phyloP scores from a whole-genome alignment of 768 basidiomycete genomes.

The Leccinum incarnatum region DNA sequence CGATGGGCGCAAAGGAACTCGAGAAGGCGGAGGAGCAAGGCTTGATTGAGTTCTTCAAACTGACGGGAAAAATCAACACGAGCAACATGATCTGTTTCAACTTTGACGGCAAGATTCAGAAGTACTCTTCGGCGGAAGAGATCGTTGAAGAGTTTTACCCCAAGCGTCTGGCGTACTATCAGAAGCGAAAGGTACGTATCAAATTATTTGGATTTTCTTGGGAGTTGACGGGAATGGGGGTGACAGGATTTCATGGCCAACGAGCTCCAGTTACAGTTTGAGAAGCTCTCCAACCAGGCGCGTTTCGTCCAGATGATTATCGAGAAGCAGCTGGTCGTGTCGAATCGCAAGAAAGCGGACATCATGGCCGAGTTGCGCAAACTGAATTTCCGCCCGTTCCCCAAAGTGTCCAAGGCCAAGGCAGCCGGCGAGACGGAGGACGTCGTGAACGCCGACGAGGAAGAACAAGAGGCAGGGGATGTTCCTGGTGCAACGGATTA shows the following conservation, averaged over 20 bases:
- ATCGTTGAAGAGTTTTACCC: conserved; percentile 94
- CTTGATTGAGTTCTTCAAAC: conserved; percentile 87
- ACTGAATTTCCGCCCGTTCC: conserved; percentile 88
- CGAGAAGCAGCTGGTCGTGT: conserved; percentile 73
- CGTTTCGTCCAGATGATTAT: conserved; percentile 97
- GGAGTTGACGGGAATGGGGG: not conserved
- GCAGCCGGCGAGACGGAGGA: conserved; percentile 65
- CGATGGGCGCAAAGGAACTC: conserved; percentile 76
- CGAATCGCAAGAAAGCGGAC: conserved; percentile 84
- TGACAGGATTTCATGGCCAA: conserved; percentile 77
- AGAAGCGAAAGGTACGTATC: conserved; percentile 83
- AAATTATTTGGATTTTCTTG: not conserved
- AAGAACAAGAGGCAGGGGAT: conserved; percentile 39
- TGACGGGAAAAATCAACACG: conserved; percentile 79
- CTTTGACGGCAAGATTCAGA: conserved; percentile 92
- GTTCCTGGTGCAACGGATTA: conserved; percentile 60
- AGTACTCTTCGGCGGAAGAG: conserved; percentile 85
- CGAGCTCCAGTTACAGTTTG: conserved; percentile 76
- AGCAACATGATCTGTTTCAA: conserved; percentile 99
- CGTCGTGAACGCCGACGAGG: conserved; percentile 51
- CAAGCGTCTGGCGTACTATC: conserved; percentile 83
- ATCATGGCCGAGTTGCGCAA: conserved; percentile 82
- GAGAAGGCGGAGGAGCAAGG: conserved; percentile 90
- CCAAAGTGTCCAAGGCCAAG: conserved; percentile 70
- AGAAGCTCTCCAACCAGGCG: conserved; percentile 90